Conservation (phyloP, 805 yeast species). For the Phaffomyces antillensis region DNA sequence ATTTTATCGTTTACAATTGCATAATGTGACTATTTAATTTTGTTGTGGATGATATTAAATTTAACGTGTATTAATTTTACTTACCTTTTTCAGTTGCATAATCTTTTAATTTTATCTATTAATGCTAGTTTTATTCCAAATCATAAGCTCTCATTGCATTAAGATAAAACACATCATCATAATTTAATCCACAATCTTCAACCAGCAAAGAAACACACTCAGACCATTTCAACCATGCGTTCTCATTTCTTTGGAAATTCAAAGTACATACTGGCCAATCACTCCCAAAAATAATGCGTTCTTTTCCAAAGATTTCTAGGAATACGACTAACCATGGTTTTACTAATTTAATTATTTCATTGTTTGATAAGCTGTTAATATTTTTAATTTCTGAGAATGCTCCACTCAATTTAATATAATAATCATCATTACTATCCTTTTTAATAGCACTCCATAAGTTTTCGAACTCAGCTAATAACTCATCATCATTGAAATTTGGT, state of each 20-base stretch:
- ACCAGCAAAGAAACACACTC: constrained; percentile 16
- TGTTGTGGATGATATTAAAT: too few species aligned
- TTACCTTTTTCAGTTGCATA: too few species aligned
- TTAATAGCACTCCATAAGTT: constrained; percentile 18
- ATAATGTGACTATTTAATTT: too few species aligned
- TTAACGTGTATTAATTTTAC: too few species aligned
- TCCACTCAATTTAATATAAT: constrained; percentile 35
- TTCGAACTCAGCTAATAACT: constrained; percentile 19
- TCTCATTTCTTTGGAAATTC: constrained; percentile 13
- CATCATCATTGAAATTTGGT: constrained; percentile 25
- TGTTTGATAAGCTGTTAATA: constrained; percentile 10
- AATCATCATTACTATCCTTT: constrained; percentile 9
- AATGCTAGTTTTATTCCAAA: neutral
- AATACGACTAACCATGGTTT: constrained; percentile 29
- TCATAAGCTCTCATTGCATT: constrained; percentile 21
- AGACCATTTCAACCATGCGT: constrained; percentile 22
- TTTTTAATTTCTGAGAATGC: constrained; percentile 28
- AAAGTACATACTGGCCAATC: constrained; percentile 37
- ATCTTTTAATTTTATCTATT: too few species aligned
- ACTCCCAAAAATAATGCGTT: constrained; percentile 33
- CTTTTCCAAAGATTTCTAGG: constrained; percentile 25
- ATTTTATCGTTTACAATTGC: too few species aligned
- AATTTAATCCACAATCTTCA: constrained; percentile 11
- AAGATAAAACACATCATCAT: constrained; percentile 13
- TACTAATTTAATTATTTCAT: constrained; percentile 13